Evolutionary conservation across 73 alveolate species (phyloP), one percentile per base, ranked within the genome.

Genomic region (Paramecium octaurelia): DNA sequence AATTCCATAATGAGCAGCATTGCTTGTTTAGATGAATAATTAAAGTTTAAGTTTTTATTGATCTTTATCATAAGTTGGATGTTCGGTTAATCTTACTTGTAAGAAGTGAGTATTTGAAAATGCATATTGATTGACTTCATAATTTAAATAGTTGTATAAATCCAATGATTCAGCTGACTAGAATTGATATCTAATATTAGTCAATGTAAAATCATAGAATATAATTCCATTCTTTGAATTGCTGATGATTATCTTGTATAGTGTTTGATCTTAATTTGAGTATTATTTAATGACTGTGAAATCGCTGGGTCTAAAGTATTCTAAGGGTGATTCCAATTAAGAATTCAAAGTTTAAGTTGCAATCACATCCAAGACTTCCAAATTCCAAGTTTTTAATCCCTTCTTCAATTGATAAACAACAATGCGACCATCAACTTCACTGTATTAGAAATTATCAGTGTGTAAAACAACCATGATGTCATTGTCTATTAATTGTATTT

Each of bases 1-100:
- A 38, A 80, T 40, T 24, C 76, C 91, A 80, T 80, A 80, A 80
- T 80, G 46, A 12, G 91, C 91, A 4, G 29, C 91, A 80, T 80
- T 48, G 24, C 8, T 44, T 23, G 91, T 80, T 80, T 42, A 44
- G 23, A 80, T 14, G 0, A 80, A 23, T 2, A 80, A 11, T 40
- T 21, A 23, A 11, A 42, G 11, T 1, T 4, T 0, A 18, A 80
- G 14, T 24, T 11, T 1, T 44, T 77, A 4, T 35, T 29, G 2
- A 11, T 3, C 12, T 34, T 16, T 23, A 20, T 77, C 24, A 44
- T 42, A 77, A 1, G 24, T 18, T 38, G 91, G 91, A 1, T 23
- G 4, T 24, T 48, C 76, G 3, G 34, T 31, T 24, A 42, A 46
- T 23, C 91, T 48, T 6, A 80, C 16, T 80, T 42, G 21, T 43